Conservation (phyloP, 352 stramenopile genomes). For the Phytophthora pistaciae region DNA sequence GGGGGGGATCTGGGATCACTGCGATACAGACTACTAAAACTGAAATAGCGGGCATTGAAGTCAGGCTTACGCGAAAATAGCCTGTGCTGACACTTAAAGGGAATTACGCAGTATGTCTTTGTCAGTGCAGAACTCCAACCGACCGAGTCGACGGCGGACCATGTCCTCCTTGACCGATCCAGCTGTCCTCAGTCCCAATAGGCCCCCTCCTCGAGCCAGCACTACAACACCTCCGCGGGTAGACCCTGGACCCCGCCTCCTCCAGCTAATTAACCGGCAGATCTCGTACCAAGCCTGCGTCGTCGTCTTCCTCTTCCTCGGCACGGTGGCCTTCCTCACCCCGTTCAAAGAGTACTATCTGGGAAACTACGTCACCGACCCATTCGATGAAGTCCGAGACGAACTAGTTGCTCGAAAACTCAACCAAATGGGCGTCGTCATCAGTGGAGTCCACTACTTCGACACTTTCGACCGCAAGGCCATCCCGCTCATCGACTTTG, state of each 20-base stretch:
- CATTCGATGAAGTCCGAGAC: slow-evolving; percentile 35
- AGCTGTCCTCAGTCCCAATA: too few relatives aligned
- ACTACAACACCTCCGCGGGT: not conserved
- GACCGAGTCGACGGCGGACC: too few relatives aligned
- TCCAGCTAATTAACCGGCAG: slow-evolving; percentile 20
- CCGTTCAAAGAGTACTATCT: slow-evolving; percentile 43
- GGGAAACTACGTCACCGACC: slow-evolving; percentile 32
- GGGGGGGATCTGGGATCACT: too few relatives aligned
- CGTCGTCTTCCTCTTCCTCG: slow-evolving; percentile 29
- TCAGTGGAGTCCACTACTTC: slow-evolving; percentile 31
- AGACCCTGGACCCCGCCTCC: not conserved
- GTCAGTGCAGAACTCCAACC: too few relatives aligned
- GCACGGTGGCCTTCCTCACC: slow-evolving; percentile 13
- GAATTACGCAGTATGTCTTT: too few relatives aligned
- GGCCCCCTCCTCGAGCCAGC: too few relatives aligned
- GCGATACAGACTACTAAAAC: too few relatives aligned
- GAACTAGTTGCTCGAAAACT: slow-evolving; percentile 27
- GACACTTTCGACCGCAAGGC: slow-evolving; percentile 22
- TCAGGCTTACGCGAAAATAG: too few relatives aligned
- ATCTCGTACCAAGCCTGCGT: slow-evolving; percentile 30
- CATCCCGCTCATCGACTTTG: slow-evolving; percentile 22
- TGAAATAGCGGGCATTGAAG: too few relatives aligned
- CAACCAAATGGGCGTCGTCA: slow-evolving; percentile 36
- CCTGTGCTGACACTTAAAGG: too few relatives aligned
- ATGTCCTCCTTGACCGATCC: too few relatives aligned